Evolutionary conservation across 2,329 filamentous ascomycete genomes (phyloP), one percentile per base, ranked within the genome.

Genomic region (Graphilbum ipis-grandicollis): DNA sequence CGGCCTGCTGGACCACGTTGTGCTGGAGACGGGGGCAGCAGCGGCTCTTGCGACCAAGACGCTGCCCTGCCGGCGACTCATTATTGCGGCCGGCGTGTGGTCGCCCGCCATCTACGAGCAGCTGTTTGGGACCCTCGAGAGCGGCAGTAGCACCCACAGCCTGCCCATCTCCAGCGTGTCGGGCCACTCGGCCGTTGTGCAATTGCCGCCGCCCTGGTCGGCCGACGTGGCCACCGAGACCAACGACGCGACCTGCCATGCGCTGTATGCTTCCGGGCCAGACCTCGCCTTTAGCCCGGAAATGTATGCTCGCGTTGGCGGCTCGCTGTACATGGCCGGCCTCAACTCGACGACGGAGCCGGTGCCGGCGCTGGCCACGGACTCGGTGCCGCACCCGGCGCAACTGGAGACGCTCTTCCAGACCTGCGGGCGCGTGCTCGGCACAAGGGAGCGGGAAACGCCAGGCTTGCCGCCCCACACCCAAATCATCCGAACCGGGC

Each of bases 51-150:
- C 53, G 8, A 62, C 66, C 47, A 58, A 54, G 2, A 57, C 68
- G 31, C 49, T 86, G 3, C 65, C 74, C 0, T 82, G 78, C 48
- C 70, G 66, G 0, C 67, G 69, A 10, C 51, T 88, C 19, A 57
- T 86, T 14, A 63, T 88, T 41, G 58, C 77, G 0, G 68, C 78
- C 0, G 81, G 81, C 3, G 68, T 73, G 3, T 88, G 82, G 81
- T 78, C 79, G 0, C 65, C 71, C 0, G 55, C 56, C 23, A 71
- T 82, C n/a, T 78, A 83, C 49, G 46, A 56, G 2, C 56, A 59
- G 0, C 64, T 88, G 14, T 86, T 88, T 48, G 25, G 19, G 9
- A 31, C 14, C 23, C 4, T 17, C 3, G 33, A 21, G 2, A 13
- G 14, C 3, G 71, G 71, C 0, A 47, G 52, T 0, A 65, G 75